A percentile compares a stretch with the other conserved stretches of the same genome.
These are phyloP conservation scores for Dimocarpus longan DNA, from an alignment of 345 rosid species.

Conservation along the genomic window DNA sequence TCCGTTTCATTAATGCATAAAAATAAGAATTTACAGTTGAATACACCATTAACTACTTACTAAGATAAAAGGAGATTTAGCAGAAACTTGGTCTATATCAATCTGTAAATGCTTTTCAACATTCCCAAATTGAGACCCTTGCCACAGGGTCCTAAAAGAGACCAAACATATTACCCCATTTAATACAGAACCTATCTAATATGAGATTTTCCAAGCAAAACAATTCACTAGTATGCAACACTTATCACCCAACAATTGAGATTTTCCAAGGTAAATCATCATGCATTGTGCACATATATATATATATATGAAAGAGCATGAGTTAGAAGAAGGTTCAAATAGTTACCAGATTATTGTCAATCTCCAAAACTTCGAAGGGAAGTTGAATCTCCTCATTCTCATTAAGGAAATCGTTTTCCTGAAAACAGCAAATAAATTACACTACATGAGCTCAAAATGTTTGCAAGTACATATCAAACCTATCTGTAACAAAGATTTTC, in stretches of 20 bases:
- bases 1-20: background rate
- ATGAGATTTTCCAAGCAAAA: too few relatives aligned
- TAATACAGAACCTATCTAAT: background rate
- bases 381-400: conserved; percentile 40
- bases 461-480: background rate
- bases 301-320: background rate
- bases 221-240: background rate
- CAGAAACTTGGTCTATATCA: background rate
- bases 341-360: conserved; percentile 48
- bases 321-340: background rate
- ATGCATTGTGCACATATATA: conserved; percentile 6
- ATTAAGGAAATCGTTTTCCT: conserved; percentile 42
- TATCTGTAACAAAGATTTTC: background rate
- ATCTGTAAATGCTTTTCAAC: background rate
- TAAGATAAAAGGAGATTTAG: background rate
- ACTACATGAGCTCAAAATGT: conserved; percentile 5
- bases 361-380: conserved; percentile 44
- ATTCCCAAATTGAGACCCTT: background rate
- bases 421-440: conserved; percentile 14
- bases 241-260: background rate
- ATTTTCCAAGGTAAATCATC: background rate
- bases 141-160: background rate
- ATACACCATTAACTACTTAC: background rate
- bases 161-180: background rate
- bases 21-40: background rate